These are phyloP conservation scores for Leccinum longicurvipes DNA, from an alignment of 768 basidiomycete genomes.

Conservation along the genomic window DNA sequence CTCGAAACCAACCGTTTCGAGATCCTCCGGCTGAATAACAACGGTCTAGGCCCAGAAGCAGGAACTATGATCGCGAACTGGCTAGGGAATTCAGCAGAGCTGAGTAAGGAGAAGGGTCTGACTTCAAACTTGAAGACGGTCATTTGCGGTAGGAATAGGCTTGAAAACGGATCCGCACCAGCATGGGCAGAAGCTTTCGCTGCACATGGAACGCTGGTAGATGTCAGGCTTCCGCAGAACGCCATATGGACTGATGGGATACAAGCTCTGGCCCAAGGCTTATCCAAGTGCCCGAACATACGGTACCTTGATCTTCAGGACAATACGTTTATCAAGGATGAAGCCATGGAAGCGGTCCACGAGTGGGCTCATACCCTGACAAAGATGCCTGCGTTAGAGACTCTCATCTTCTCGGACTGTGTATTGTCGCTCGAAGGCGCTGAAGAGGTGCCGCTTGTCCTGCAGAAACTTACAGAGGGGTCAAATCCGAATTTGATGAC, in stretches of 20 bases:
- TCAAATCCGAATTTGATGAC: conserved; percentile 71
- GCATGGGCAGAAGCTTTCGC: conserved; percentile 88
- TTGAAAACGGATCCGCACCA: conserved; percentile 84
- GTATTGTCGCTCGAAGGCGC: conserved; percentile 67
- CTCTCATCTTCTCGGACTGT: conserved; percentile 92
- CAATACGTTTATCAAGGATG: conserved; percentile 73
- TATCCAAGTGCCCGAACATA: conserved; percentile 63
- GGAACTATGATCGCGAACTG: conserved; percentile 85
- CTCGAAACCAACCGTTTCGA: conserved; percentile 76
- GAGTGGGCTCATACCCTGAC: conserved; percentile 64
- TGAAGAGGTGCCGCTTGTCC: conserved; percentile 71
- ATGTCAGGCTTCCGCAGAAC: conserved; percentile 96
- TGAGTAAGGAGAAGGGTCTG: conserved; percentile 63
- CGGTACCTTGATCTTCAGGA: conserved; percentile 89
- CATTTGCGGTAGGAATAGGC: conserved; percentile 93
- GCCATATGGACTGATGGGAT: conserved; percentile 95
- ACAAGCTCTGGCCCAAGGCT: conserved; percentile 68
- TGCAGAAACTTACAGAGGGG: conserved; percentile 61
- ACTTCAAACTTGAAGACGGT: conserved; percentile 71
- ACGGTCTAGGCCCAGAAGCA: conserved; percentile 90
- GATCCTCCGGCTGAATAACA: conserved; percentile 91
- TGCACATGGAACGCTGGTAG: conserved; percentile 74
- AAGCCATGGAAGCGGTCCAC: conserved; percentile 52
- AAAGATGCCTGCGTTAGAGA: conserved; percentile 66
- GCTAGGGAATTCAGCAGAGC: conserved; percentile 67